Conservation (phyloP, 2,329 filamentous ascomycete genomes). For the Zelopaecilomyces penicillatus region DNA sequence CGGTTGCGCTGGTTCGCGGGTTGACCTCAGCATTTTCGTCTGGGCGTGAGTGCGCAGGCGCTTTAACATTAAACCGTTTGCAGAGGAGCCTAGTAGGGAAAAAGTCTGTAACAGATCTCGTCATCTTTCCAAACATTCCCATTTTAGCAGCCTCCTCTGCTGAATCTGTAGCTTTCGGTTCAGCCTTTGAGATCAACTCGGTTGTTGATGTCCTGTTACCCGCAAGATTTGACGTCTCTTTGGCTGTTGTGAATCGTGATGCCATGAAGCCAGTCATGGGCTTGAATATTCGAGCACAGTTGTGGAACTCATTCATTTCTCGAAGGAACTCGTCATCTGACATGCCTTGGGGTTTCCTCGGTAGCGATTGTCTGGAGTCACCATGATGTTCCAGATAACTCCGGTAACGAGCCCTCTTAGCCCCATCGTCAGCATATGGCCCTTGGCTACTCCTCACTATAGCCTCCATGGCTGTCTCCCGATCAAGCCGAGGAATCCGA, state of each 20-base stretch:
- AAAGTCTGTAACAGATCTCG: conserved; percentile 62
- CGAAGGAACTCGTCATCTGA: conserved; percentile 66
- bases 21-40: conserved; percentile 31
- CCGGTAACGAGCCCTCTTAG: conserved; percentile 73
- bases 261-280: conserved; percentile 91
- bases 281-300: conserved; percentile 66
- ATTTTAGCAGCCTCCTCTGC: conserved; percentile 79
- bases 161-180: conserved; percentile 47
- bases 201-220: conserved; percentile 8
- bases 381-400: conserved; percentile 72
- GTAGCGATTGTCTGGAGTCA: conserved; percentile 36
- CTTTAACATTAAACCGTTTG: conserved; percentile 85
- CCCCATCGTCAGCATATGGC: conserved; percentile 76
- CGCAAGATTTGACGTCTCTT: conserved; percentile 30
- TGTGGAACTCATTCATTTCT: conserved; percentile 69
- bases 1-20: conserved; percentile 2
- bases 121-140: conserved; percentile 90
- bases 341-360: conserved; percentile 33
- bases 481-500: conserved; percentile 56
- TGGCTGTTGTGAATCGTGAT: conserved; percentile 75
- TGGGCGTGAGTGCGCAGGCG: conserved; percentile 59
- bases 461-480: conserved; percentile 58
- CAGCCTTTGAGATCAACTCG: conserved; percentile 22
- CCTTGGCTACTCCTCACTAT: conserved; percentile 54
- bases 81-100: conserved; percentile 79